Percentiles rank a stretch among this genome's conserved stretches.
Evolutionary conservation across 1,284 basidiomycete species (phyloP).

Genomic region (Ceratobasidium sp.): DNA sequence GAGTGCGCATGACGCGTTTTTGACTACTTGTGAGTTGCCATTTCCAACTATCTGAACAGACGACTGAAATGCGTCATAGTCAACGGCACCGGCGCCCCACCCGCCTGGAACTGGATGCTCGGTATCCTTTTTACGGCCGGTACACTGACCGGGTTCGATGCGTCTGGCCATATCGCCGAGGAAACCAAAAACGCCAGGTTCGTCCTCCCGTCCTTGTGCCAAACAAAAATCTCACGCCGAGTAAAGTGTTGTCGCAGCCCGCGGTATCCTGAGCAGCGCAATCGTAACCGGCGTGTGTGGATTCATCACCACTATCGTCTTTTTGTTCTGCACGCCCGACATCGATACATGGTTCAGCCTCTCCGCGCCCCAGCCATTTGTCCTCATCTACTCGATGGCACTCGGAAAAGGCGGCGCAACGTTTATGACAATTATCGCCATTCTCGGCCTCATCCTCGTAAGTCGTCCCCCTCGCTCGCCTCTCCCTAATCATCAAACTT

Average conservation of each 20-base stretch:
- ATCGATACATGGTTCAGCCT: constrained; percentile 77
- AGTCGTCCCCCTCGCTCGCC: constrained; percentile 49
- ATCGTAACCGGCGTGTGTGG: constrained; percentile 78
- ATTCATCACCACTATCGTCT: constrained; percentile 79
- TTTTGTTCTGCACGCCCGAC: constrained; percentile 86
- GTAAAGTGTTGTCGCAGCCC: constrained; percentile 74
- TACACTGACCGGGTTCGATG: constrained; percentile 87
- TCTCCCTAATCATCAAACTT: not conserved
- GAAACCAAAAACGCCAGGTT: constrained; percentile 88
- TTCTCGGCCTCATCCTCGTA: constrained; percentile 80
- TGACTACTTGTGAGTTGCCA: constrained; percentile 71
- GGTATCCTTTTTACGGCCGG: constrained; percentile 86
- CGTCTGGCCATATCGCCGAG: constrained; percentile 88
- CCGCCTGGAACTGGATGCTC: constrained; percentile 87
- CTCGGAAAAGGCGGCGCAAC: constrained; percentile 78
- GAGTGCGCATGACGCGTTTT: constrained; percentile 80
- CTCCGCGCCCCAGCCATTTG: constrained; percentile 86
- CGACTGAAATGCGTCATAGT: constrained; percentile 59
- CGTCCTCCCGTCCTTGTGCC: not conserved
- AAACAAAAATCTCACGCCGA: constrained; percentile 14
- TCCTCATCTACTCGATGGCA: constrained; percentile 82
- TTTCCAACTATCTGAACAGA: not conserved
- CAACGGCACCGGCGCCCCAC: constrained; percentile 85
- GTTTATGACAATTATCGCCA: constrained; percentile 85
- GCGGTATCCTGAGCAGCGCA: constrained; percentile 79